Evolutionary conservation across 2,329 filamentous ascomycete species (phyloP).

Genomic region (Stylonectria norvegica): DNA sequence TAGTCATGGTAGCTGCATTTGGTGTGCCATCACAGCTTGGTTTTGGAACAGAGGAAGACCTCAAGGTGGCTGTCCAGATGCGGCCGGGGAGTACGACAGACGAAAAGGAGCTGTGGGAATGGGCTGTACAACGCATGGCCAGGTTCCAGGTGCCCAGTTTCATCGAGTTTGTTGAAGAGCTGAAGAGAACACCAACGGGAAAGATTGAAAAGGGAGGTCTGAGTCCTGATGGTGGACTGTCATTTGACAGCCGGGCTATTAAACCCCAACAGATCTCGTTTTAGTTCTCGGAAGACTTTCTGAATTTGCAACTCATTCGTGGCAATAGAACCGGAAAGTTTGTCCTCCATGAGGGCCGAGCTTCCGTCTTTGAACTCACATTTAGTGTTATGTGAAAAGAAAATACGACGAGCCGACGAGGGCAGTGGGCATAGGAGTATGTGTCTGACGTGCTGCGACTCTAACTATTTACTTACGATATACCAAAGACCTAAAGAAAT

Average conservation of each 20-base stretch:
- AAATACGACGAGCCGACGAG: too few species aligned
- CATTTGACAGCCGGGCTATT: conserved; percentile 1
- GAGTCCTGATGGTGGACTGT: neutral
- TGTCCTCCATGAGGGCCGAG: too few species aligned
- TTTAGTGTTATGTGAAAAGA: too few species aligned
- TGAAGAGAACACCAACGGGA: conserved; percentile 4
- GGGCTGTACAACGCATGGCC: conserved; percentile 3
- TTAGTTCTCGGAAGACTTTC: too few species aligned
- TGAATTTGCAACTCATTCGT: too few species aligned
- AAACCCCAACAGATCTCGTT: neutral
- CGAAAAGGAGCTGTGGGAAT: conserved; percentile 3
- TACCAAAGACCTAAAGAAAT: too few species aligned
- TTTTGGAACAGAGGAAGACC: conserved; percentile 3
- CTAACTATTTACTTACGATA: too few species aligned
- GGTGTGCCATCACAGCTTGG: conserved; percentile 1
- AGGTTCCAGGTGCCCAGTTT: conserved; percentile 3
- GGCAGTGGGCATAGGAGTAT: too few species aligned
- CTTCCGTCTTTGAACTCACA: too few species aligned
- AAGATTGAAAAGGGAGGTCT: conserved; percentile 3
- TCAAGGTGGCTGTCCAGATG: conserved; percentile 4
- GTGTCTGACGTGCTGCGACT: too few species aligned
- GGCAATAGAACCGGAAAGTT: too few species aligned
- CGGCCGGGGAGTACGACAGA: neutral
- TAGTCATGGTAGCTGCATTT: conserved; percentile 5
- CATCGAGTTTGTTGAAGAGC: conserved; percentile 3